Evolutionary conservation across 2,329 filamentous ascomycete genomes (phyloP), one percentile per base, ranked within the genome.

Genomic region (Fusarium succisae): DNA sequence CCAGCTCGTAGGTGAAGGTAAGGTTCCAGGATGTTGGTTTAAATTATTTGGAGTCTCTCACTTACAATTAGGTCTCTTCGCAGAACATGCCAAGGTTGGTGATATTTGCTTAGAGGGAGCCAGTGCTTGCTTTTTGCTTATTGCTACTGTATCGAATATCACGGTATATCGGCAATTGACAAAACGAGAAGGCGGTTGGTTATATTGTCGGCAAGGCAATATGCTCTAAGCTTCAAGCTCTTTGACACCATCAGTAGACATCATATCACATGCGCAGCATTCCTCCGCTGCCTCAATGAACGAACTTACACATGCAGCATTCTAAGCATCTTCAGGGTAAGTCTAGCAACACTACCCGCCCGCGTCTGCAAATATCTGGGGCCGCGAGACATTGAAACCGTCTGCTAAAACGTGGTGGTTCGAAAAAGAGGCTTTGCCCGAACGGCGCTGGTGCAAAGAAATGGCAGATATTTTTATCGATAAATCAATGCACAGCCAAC

Each of bases 391-490:
- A 68, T 43, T 50, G 41, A 38, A 58, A 45, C 48, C 44, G 56
- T 56, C 37, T 63, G 53, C 66, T 28, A 59, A 59, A 74, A 63
- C 63, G 63, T 72, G 67, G 63, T 70, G 45, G 48, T 54, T 41
- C 51, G 57, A 51, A 56, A 43, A 38, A 10, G 32, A 63, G 68
- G 72, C 64, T 69, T 74, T 68, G 63, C 72, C 45, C 38, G 20
- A 70, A 65, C 51, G 26, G 61, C 61, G 44, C 66, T 73, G 72
- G 74, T 76, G 73, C 70, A 68, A 72, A 35, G 30, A 35, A 51
- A 63, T 65, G 59, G 68, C 22, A 62, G 72, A 74, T 78, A 78
- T 76, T 76, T 75, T 75, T 78, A 77, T 77, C 73, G 63, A 73
- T 67, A 69, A 57, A 28, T 30, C 44, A 53, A 63, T 69, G 56